A percentile compares a stretch with the other conserved stretches of the same genome.
These are phyloP conservation scores for Trichoderma koningiopsis DNA, from an alignment of 2,329 filamentous ascomycete genomes.

Conservation along the genomic window DNA sequence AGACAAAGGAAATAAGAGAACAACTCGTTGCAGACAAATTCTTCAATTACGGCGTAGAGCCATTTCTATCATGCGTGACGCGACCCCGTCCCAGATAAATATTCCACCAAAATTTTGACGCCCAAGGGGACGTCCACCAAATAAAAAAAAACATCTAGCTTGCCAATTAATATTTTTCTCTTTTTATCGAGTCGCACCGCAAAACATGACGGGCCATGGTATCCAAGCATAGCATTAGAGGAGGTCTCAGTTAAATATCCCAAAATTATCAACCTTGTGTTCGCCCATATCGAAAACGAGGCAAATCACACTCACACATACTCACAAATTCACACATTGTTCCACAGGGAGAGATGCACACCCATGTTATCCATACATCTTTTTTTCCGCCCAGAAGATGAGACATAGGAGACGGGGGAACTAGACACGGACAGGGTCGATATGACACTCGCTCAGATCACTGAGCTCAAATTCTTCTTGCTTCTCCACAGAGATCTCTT, in stretches of 20 bases:
- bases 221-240: constrained; percentile 30
- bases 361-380: constrained; percentile 10
- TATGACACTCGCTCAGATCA: constrained; percentile 42
- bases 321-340: constrained; percentile 8
- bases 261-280: constrained; percentile 23
- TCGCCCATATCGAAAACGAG: not conserved
- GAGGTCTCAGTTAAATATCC: constrained; percentile 9
- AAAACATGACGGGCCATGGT: constrained; percentile 20
- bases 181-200: constrained; percentile 8
- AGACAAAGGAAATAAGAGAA: constrained; percentile 17
- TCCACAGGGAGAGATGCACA: constrained; percentile 2
- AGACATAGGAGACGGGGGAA: constrained; percentile 32
- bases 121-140: constrained; percentile 21
- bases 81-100: constrained; percentile 26
- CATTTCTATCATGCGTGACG: constrained; percentile 31
- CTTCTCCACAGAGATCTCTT: constrained; percentile 67
- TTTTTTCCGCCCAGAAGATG: constrained; percentile 22
- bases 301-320: constrained; percentile 1
- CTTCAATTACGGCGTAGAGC: constrained; percentile 32
- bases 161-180: constrained; percentile 26
- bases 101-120: constrained; percentile 29
- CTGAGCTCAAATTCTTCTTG: constrained; percentile 57
- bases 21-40: constrained; percentile 25
- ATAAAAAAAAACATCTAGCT: constrained; percentile 26
- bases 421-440: constrained; percentile 10